These are phyloP conservation scores for Boletus sp. DNA, from an alignment of 768 basidiomycete genomes.

Conservation along the genomic window DNA sequence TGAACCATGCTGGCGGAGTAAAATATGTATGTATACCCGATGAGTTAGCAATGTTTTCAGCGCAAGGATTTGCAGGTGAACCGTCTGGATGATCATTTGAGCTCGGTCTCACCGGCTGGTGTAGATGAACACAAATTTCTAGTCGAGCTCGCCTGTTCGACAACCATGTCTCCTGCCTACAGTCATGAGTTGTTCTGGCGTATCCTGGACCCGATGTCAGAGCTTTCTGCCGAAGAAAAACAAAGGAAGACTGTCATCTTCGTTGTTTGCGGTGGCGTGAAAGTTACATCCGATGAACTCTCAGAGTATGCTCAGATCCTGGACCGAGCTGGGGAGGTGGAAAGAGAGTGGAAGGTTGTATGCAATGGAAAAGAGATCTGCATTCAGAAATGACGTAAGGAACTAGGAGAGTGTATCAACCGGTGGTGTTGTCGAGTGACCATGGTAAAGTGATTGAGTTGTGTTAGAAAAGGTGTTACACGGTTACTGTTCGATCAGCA, in stretches of 20 bases:
- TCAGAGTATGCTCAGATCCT: conserved; percentile 44
- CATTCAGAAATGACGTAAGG: conserved; percentile 16
- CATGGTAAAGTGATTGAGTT: too few species aligned
- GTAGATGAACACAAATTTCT: conserved; percentile 74
- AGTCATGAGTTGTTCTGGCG: conserved; percentile 51
- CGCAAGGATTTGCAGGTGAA: conserved; percentile 56
- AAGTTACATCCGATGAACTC: conserved; percentile 55
- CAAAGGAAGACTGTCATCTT: conserved; percentile 19
- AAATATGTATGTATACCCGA: conserved; percentile 63
- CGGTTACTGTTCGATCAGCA: background rate
- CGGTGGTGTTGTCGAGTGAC: too few species aligned
- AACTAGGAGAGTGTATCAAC: background rate
- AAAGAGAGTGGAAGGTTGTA: conserved; percentile 26
- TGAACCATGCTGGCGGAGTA: conserved; percentile 55
- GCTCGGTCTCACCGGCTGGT: background rate
- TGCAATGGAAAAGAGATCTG: conserved; percentile 28
- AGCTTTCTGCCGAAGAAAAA: conserved; percentile 23
- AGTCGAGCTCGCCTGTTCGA: conserved; percentile 71
- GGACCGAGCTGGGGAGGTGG: conserved; percentile 32
- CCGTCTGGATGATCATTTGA: background rate
- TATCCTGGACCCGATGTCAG: conserved; percentile 22
- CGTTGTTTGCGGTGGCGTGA: conserved; percentile 48
- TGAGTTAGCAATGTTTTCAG: conserved; percentile 63
- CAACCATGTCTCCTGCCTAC: conserved; percentile 67
- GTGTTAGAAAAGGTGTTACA: conserved; percentile 18